Evolutionary conservation across 2,329 filamentous ascomycete genomes (phyloP), one percentile per base, ranked within the genome.

Genomic region (Corynespora cassiicola): DNA sequence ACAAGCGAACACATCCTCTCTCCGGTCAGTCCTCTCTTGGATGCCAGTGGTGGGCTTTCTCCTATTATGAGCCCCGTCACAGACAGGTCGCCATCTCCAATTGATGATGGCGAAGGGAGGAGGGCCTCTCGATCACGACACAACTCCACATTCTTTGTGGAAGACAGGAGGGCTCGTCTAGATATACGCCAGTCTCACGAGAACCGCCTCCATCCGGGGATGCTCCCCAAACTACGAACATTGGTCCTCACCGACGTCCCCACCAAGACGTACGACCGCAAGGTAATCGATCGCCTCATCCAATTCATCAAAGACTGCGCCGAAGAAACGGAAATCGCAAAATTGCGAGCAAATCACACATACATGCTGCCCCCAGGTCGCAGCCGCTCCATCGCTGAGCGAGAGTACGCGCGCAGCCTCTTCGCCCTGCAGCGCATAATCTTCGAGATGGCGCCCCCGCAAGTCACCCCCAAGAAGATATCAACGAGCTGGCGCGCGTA

Each of bases 341-440:
- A 64, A 4, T 69, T 78, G 9, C 73, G 77, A 50, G 79, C 81
- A 3, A 66, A 65, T 22, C 73, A 76, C n/a, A 78, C 81, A 34
- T 84, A 83, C 50, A 74, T 76, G 1, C 66, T 83, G 3, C 79
- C 80, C n/a, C 80, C 80, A 2, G 80, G 80, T 2, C 71, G 75
- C 29, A 72, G 71, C 44, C 74, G 78, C 6, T 66, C 69, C 6
- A 63, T 68, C 24, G 74, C 77, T 7, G 74, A 78, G 48, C 65
- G 69, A 27, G 71, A 77, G 42, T 71, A 74, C 15, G 73, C 76
- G 2, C 66, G 74, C 18, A 73, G 72, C 19, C 66, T 80, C 2
- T 84, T 85, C 51, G 77, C 77, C 1, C 63, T 84, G 11, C 69
- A 70, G 22, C 72, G 73, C n/a, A 68, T 85, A 14, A 71, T 83